Evolutionary conservation across 169 alveolate genomes (phyloP), one percentile per base, ranked within the genome.

Genomic region (Plasmodium cynomolgi): DNA sequence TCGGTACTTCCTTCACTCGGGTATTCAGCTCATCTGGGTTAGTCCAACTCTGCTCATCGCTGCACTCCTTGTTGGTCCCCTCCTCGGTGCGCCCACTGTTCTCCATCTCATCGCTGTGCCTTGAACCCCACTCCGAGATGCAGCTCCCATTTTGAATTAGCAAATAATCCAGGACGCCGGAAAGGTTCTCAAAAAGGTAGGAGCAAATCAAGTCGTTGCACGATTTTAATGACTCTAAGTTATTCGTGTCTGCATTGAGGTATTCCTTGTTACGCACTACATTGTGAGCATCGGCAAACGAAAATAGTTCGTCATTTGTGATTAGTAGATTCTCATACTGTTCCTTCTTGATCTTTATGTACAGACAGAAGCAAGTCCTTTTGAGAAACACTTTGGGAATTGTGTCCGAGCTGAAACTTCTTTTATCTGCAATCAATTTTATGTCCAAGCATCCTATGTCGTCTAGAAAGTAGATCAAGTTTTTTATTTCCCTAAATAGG

Each of bases 401-500:
- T 29, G 47, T 20, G 3, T 86, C 88, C n/a, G 71, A 37, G 20
- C 37, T 41, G 73, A 90, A 90, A 56, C 9, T 71, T 68, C 94
- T 79, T 15, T 54, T 90, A 47, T 90, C 94, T 2, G 83, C 31
- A 34, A 90, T 90, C 72, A 90, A 90, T 50, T 90, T 90, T 79
- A 90, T 50, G 74, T 90, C 94, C n/a, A 80, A 80, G 73, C 91
- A 90, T 6, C 94, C 94, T 39, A 90, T 80, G 56, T 81, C 84
- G 26, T 90, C 94, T 81, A 90, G 73, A 90, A 90, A 90, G 26
- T 17, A 81, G 15, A 90, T 81, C 11, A 90, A 79, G 26, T 90
- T 90, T 68, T 90, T 90, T 37, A 90, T 74, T 9, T 79, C 91
- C 26, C 82, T 90, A 81, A 90, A 90, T 50, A 90, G 74, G 29